These are phyloP conservation scores for Triangularia verruculosa DNA, from an alignment of 2,329 filamentous ascomycete species.

Conservation along the genomic window DNA sequence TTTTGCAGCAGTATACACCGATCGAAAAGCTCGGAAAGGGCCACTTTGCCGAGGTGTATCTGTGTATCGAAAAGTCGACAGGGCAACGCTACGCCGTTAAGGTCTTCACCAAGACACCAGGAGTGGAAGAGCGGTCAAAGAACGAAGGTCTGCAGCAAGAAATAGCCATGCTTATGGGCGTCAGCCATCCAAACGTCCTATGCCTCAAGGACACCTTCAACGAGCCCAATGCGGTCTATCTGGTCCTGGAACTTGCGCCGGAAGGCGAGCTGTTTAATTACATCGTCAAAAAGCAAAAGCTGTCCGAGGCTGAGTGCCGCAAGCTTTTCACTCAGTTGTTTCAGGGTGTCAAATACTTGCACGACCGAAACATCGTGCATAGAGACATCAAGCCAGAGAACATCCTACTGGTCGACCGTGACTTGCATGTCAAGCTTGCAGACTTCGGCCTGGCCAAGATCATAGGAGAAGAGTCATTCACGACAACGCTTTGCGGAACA, in stretches of 20 bases:
- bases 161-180: constrained; percentile 94
- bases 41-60: constrained; percentile 27
- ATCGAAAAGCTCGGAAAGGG: constrained; percentile 39
- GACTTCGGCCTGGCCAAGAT: constrained; percentile 98
- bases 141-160: constrained; percentile 88
- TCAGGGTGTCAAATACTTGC: constrained; percentile 90
- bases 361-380: constrained; percentile 95
- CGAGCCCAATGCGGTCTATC: constrained; percentile 83
- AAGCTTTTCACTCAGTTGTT: constrained; percentile 90
- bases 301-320: constrained; percentile 78
- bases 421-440: constrained; percentile 84
- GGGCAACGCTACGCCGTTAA: constrained; percentile 89
- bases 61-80: constrained; percentile 72
- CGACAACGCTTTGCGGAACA: constrained; percentile 93
- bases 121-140: constrained; percentile 79
- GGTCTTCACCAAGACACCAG: constrained; percentile 82
- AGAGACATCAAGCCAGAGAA: constrained; percentile 98
- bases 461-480: constrained; percentile 97
- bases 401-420: constrained; percentile 81
- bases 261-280: constrained; percentile 96
- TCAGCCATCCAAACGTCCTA: constrained; percentile 88
- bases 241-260: constrained; percentile 84
- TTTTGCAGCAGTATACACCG: constrained; percentile 81
- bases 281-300: constrained; percentile 86
- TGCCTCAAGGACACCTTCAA: constrained; percentile 95